Evolutionary conservation across 495 filamentous ascomycete genomes (phyloP).

Genomic region (Penicillium macrosclerotiorum): DNA sequence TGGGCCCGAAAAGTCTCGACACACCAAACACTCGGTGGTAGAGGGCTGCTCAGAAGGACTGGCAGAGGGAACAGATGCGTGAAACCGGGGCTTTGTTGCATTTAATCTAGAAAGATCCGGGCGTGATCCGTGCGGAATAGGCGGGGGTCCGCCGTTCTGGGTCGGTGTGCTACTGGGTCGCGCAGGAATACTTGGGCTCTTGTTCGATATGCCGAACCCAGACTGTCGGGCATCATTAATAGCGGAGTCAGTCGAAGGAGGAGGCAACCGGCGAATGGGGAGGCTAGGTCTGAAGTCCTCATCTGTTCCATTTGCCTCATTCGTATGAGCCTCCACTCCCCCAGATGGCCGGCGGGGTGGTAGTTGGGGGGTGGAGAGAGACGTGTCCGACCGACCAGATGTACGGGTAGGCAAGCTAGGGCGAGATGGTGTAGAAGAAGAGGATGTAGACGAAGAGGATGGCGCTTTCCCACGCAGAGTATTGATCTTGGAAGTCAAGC

Average conservation of each 20-base stretch:
- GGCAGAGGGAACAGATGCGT: slow-evolving; percentile 17
- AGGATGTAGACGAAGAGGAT: slow-evolving; percentile 14
- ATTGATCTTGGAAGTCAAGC: slow-evolving; percentile 20
- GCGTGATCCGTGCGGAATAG: slow-evolving; percentile 55
- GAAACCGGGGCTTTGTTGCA: slow-evolving; percentile 52
- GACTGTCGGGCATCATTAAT: slow-evolving; percentile 32
- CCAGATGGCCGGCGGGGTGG: slow-evolving; percentile 33
- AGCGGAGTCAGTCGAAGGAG: slow-evolving; percentile 27
- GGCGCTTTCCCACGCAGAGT: slow-evolving; percentile 17
- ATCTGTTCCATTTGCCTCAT: slow-evolving; percentile 9
- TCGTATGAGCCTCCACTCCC: slow-evolving; percentile 15
- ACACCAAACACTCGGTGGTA: slow-evolving; percentile 64
- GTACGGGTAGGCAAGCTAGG: slow-evolving; percentile 16
- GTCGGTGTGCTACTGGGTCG: slow-evolving; percentile 16
- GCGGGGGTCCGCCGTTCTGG: slow-evolving; percentile 42
- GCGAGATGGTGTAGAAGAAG: slow-evolving; percentile 10
- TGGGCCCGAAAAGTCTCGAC: slow-evolving; percentile 81
- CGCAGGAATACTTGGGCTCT: slow-evolving; percentile 19
- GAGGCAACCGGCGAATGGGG: slow-evolving; percentile 35
- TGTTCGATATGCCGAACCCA: slow-evolving; percentile 43
- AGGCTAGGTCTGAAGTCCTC: slow-evolving; percentile 15
- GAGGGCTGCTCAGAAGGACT: slow-evolving; percentile 8
- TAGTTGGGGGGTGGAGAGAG: slow-evolving; percentile 22
- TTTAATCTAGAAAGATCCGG: slow-evolving; percentile 56
- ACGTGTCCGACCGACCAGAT: not conserved